Evolutionary conservation across 305 asterid genomes (phyloP).

Genomic region (Solanum chacoense): DNA sequence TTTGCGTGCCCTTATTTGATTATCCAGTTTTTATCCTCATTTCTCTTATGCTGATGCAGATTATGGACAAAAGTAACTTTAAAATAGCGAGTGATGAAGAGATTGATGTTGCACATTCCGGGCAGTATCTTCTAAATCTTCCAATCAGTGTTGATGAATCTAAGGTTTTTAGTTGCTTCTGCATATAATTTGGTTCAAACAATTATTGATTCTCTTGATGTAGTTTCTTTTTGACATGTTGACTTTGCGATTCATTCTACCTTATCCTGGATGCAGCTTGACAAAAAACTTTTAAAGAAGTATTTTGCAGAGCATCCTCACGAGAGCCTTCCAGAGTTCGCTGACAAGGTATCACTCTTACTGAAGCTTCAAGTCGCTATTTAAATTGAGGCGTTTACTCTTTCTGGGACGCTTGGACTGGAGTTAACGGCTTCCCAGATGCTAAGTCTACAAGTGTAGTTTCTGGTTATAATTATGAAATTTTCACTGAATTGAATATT

Average conservation of each 20-base stretch:
- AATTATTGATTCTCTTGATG: background rate
- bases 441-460: background rate
- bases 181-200: background rate
- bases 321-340: slow-evolving; percentile 79
- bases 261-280: slow-evolving; percentile 55
- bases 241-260: slow-evolving; percentile 5
- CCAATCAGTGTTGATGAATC: slow-evolving; percentile 89
- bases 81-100: slow-evolving; percentile 83
- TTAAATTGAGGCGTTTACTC: background rate
- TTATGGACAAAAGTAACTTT: slow-evolving; percentile 92
- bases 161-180: slow-evolving; percentile 39
- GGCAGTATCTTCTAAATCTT: slow-evolving; percentile 93
- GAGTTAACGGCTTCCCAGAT: background rate
- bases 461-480: background rate
- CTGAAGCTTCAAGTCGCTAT: background rate
- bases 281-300: slow-evolving; percentile 64
- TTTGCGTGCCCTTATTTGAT: background rate
- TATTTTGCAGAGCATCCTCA: slow-evolving; percentile 67
- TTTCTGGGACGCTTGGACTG: background rate
- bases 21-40: background rate
- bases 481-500: background rate
- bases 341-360: slow-evolving; percentile 60
- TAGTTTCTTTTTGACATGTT: background rate
- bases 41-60: slow-evolving; percentile 28
- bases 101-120: slow-evolving; percentile 82